These are phyloP conservation scores for Verticillium dahliae DNA, from an alignment of 2,329 filamentous ascomycete genomes.

Conservation along the genomic window DNA sequence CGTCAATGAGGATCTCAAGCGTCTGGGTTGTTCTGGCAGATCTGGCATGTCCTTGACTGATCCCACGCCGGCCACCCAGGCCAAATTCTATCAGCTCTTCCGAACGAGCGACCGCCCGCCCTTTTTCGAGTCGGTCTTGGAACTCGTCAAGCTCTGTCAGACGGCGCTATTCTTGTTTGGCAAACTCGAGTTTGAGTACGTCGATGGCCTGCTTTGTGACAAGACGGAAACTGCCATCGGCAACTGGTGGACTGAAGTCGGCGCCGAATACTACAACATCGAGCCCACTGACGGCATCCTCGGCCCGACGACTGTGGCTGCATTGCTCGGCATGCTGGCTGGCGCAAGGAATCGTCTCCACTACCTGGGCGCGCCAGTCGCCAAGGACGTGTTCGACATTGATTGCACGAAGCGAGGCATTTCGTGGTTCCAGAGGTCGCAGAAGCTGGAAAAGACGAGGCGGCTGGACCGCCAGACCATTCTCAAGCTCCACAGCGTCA, in stretches of 20 bases:
- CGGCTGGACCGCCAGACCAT: slow-evolving; percentile 79
- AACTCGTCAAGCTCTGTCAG: slow-evolving; percentile 88
- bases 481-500: slow-evolving; percentile 71
- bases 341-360: slow-evolving; percentile 86
- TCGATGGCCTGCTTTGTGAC: slow-evolving; percentile 88
- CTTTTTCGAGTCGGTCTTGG: slow-evolving; percentile 71
- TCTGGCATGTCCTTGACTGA: slow-evolving; percentile 75
- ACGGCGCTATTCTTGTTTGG: slow-evolving; percentile 82
- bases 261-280: slow-evolving; percentile 83
- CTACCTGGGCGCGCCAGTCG: slow-evolving; percentile 74
- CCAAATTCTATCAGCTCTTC: slow-evolving; percentile 90
- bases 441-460: slow-evolving; percentile 72
- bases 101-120: slow-evolving; percentile 77
- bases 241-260: slow-evolving; percentile 95
- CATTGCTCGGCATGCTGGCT: slow-evolving; percentile 78
- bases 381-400: slow-evolving; percentile 89
- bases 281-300: slow-evolving; percentile 91
- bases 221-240: slow-evolving; percentile 83
- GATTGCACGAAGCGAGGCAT: slow-evolving; percentile 77
- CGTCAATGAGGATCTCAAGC: slow-evolving; percentile 90
- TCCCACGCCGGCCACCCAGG: slow-evolving; percentile 74
- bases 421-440: slow-evolving; percentile 80
- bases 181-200: slow-evolving; percentile 80
- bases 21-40: slow-evolving; percentile 84
- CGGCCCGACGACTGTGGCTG: slow-evolving; percentile 85